A percentile compares a stretch with the other conserved stretches of the same genome.
These are phyloP conservation scores for Penstemon eatonii DNA, from an alignment of 257 asterid genomes.

Conservation along the genomic window DNA sequence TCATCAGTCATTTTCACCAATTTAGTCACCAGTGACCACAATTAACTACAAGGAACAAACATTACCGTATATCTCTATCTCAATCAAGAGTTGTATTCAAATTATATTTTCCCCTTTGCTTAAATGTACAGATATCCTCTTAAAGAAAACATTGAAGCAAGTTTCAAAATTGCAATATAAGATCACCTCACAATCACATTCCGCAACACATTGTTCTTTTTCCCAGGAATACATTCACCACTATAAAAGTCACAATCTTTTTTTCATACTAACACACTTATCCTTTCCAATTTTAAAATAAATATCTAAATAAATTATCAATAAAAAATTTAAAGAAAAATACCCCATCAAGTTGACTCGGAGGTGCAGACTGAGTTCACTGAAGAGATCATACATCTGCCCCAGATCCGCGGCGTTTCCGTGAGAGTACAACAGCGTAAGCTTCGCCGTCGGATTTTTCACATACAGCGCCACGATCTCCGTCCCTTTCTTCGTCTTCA, in stretches of 20 bases:
- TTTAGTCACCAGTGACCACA: conserved; percentile 14
- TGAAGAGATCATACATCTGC: conserved; percentile 88
- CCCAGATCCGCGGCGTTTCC: conserved; percentile 99
- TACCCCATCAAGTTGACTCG: conserved; percentile 95
- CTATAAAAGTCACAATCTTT: neutral
- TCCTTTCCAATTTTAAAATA: neutral
- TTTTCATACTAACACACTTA: conserved; percentile 2
- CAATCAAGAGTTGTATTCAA: conserved; percentile 21
- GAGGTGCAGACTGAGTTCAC: conserved; percentile 84
- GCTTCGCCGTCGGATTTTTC: conserved; percentile 73
- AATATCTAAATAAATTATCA: neutral
- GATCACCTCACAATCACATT: conserved; percentile 24
- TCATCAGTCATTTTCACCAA: conserved; percentile 13
- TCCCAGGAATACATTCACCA: conserved; percentile 10
- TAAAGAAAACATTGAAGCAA: conserved; percentile 5
- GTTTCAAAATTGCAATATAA: conserved; percentile 2
- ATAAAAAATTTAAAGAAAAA: neutral
- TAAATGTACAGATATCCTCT: conserved; percentile 13
- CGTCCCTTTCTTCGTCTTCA: conserved; percentile 74
- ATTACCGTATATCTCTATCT: neutral
- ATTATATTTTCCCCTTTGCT: conserved; percentile 14
- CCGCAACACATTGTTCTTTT: neutral
- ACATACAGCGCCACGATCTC: conserved; percentile 76
- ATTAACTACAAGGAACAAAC: conserved; percentile 18
- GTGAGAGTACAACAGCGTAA: conserved; percentile 84